These are phyloP conservation scores for Porcisia hertigi DNA, from an alignment of 208 protist species.

Conservation along the genomic window DNA sequence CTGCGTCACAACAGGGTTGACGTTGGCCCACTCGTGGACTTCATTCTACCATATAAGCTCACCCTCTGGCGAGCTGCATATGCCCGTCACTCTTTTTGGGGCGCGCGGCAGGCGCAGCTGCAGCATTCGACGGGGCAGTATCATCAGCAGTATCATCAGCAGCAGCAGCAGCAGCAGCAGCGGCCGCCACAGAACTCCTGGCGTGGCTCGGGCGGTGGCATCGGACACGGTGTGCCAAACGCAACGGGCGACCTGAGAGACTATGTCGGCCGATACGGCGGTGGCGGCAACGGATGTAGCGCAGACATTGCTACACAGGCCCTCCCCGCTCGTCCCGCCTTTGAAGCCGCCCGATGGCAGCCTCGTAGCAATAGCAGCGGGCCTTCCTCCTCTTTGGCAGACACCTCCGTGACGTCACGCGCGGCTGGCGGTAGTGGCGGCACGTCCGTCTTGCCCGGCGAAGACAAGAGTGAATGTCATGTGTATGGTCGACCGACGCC, in stretches of 20 bases:
- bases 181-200: neutral
- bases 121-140: constrained; percentile 23
- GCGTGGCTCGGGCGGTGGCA: neutral
- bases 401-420: constrained; percentile 3
- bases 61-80: constrained; percentile 42
- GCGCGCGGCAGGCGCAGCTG: constrained; percentile 28
- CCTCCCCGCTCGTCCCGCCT: neutral
- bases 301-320: neutral
- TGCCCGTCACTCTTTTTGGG: constrained; percentile 50
- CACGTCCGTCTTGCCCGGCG: neutral
- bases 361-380: neutral
- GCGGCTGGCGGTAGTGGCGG: neutral
- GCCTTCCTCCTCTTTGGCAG: neutral
- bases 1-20: constrained; percentile 38
- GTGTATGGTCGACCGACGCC: neutral
- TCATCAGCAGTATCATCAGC: constrained; percentile 6
- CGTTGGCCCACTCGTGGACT: constrained; percentile 57
- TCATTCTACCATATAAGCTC: constrained; percentile 29
- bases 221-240: neutral
- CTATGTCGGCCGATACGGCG: neutral
- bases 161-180: neutral
- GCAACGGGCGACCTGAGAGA: neutral
- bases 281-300: neutral
- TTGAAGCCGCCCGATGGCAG: neutral
- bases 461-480: neutral